A percentile compares a stretch with the other conserved stretches of the same genome.
These are phyloP conservation scores for Musa troglodytarum DNA, from an alignment of 176 grass and related monocot genomes.

Conservation along the genomic window DNA sequence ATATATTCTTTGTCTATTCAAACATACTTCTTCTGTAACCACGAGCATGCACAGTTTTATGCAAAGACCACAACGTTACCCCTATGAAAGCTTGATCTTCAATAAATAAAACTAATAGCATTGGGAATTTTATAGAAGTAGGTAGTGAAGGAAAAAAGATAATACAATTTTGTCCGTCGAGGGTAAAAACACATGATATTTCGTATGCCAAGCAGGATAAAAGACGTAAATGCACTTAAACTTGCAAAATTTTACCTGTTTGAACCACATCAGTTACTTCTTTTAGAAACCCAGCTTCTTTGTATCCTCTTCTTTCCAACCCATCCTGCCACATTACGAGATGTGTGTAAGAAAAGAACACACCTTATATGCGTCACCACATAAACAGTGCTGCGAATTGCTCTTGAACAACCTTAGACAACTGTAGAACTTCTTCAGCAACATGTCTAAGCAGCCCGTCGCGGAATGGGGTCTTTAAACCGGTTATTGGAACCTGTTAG, in stretches of 20 bases:
- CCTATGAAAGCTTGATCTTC: no score
- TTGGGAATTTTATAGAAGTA: no score
- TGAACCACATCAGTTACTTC: constrained; percentile 67
- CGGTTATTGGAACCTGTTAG: constrained; percentile 64
- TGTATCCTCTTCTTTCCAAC: constrained; percentile 97
- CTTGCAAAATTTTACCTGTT: constrained; percentile 39
- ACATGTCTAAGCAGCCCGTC: constrained; percentile 75
- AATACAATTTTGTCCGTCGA: no score
- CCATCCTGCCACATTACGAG: constrained; percentile 48
- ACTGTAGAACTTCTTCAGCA: constrained; percentile 79
- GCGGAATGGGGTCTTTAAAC: constrained; percentile 88
- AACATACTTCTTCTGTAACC: no score
- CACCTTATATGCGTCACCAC: background rate
- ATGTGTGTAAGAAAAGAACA: background rate
- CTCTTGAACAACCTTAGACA: constrained; percentile 57
- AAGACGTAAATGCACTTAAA: no score
- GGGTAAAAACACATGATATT: no score
- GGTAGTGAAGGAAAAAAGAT: no score
- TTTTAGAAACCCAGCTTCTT: constrained; percentile 86
- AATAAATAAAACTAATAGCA: no score
- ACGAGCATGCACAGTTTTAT: no score
- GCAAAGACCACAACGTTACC: no score
- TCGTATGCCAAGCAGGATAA: no score
- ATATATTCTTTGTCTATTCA: no score
- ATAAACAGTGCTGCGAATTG: background rate